Evolutionary conservation across 192 early-diverging fungal species (phyloP), one percentile per base, ranked within the genome.

Genomic region (Backusella australiensis): DNA sequence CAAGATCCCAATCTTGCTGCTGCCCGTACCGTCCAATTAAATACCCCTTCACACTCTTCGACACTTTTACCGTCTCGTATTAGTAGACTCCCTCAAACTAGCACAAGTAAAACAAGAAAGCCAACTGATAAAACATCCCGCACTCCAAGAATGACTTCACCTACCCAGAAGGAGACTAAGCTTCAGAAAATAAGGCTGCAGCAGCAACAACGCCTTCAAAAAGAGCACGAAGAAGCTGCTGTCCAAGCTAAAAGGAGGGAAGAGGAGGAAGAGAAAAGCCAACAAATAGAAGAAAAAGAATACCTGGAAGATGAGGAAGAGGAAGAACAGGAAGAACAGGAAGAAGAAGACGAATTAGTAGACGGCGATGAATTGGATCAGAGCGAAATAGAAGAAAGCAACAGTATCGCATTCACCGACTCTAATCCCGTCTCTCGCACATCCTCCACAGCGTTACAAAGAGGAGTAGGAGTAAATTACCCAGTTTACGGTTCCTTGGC

Each of bases 341-440:
- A 78, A 11, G 59, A 78, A 49, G 75, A 81, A 21, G 53, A 78
- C 6, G 81, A 78, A 35, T 75, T 81, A n/a, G 79, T 67, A 3
- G 73, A 78, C 6, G 21, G 53, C 32, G 42, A 26, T 34, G 44
- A 72, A 36, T n/a, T 4, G 8, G 36, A 76, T 6, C 11, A 52
- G 12, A 67, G 29, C 21, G 46, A 21, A n/a, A 42, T 42, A 19
- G 74, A 75, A 53, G 52, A 59, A 68, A 23, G 4, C 17, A 21
- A 56, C n/a, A 77, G 34, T 34, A 32, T 15, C 2, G 8, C 29
- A 19, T 49, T 14, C 26, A 39, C 19, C 35, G 4, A 39, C 12
- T 63, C 56, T 8, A 44, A 73, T 36, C 59, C 34, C 6, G 32
- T 56, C 14, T 66, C 70, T 6, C 49, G 42, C 6, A 71, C 35